Conservation (phyloP, 352 stramenopile species). For the Phytophthora agathidicida region DNA sequence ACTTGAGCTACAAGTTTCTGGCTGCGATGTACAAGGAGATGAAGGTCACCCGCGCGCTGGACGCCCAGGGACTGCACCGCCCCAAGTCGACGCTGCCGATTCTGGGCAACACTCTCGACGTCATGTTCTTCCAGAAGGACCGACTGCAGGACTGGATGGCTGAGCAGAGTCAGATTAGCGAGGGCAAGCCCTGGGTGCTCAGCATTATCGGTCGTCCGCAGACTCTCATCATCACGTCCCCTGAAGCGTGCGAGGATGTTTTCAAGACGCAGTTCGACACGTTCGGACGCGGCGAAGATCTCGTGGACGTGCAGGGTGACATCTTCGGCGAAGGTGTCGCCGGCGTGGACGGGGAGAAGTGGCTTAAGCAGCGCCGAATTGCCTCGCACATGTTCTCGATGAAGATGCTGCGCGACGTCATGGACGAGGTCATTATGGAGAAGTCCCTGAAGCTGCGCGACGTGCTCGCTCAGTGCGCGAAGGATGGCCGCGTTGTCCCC, state of each 20-base stretch:
- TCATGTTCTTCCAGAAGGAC: constrained; percentile 45
- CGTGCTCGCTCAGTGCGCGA: constrained; percentile 29
- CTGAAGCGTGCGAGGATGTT: constrained; percentile 35
- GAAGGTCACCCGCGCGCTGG: constrained; percentile 33
- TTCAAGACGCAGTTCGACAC: constrained; percentile 56
- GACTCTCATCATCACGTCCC: constrained; percentile 47
- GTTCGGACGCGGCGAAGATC: constrained; percentile 43
- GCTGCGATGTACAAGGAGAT: constrained; percentile 35
- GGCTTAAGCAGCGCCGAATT: constrained; percentile 62
- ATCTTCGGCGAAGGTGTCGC: constrained; percentile 70
- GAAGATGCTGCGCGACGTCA: constrained; percentile 39
- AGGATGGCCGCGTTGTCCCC: constrained; percentile 6
- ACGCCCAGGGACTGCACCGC: constrained; percentile 33
- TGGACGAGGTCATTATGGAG: constrained; percentile 45
- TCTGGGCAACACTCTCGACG: constrained; percentile 46
- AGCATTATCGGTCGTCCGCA: constrained; percentile 45
- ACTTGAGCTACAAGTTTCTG: constrained; percentile 35
- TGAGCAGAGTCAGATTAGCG: constrained; percentile 47
- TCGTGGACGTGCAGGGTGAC: constrained; percentile 37
- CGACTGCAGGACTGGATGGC: constrained; percentile 67
- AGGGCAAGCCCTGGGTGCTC: constrained; percentile 55
- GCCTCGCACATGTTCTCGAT: constrained; percentile 83
- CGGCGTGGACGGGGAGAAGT: constrained; percentile 47
- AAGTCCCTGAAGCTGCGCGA: constrained; percentile 40
- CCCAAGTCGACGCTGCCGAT: constrained; percentile 45